Conservation (phyloP, 192 early-diverging fungal species). For the Coemansia sp. region DNA sequence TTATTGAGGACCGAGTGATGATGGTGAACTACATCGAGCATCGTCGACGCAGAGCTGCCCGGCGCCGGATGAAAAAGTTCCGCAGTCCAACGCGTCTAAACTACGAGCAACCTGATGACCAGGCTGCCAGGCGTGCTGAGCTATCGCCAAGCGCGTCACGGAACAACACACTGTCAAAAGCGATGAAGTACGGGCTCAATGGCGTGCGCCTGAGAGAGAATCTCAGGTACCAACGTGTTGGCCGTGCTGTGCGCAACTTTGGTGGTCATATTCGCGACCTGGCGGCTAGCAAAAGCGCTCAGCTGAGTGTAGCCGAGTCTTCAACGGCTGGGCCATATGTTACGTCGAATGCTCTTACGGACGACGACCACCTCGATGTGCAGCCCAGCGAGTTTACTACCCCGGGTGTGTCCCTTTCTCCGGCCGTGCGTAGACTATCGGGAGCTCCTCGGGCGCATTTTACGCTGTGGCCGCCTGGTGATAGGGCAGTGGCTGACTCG, state of each 20-base stretch:
- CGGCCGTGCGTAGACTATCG: slow-evolving; percentile 3
- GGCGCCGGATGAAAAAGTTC: slow-evolving; percentile 8
- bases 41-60: slow-evolving; percentile 16
- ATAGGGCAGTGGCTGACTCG: neutral
- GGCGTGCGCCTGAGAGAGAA: slow-evolving; percentile 28
- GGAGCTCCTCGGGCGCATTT: neutral
- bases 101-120: slow-evolving; percentile 9
- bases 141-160: slow-evolving; percentile 13
- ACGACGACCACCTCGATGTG: slow-evolving; percentile 3
- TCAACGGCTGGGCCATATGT: slow-evolving; percentile 3
- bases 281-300: slow-evolving; percentile 18
- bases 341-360: neutral
- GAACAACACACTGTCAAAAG: slow-evolving; percentile 14
- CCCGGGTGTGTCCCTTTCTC: slow-evolving; percentile 25
- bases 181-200: slow-evolving; percentile 23
- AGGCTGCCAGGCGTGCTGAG: slow-evolving; percentile 3
- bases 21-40: slow-evolving; percentile 31
- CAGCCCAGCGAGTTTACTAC: slow-evolving; percentile 24
- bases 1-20: slow-evolving; percentile 36
- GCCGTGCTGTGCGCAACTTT: slow-evolving; percentile 25
- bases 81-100: slow-evolving; percentile 11
- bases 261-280: slow-evolving; percentile 38
- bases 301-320: slow-evolving; percentile 15
- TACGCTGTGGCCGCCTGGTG: neutral
- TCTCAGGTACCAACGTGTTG: slow-evolving; percentile 28